These are phyloP conservation scores for Filosporella fistucella DNA, from an alignment of 495 filamentous ascomycete genomes.

Conservation along the genomic window DNA sequence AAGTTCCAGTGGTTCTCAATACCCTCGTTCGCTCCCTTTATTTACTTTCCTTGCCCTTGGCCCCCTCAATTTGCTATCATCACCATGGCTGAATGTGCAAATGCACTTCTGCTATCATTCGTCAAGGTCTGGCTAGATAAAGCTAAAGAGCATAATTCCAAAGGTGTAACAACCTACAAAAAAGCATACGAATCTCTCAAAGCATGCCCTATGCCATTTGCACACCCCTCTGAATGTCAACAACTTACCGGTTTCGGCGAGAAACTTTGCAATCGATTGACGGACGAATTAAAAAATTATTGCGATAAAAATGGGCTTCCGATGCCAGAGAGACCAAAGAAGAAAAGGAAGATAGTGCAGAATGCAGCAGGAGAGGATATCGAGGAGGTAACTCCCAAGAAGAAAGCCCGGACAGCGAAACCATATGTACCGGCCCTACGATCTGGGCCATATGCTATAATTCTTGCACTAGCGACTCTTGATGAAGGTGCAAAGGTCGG, in stretches of 20 bases:
- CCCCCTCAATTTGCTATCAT: background rate
- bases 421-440: slow-evolving; percentile 68
- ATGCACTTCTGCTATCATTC: slow-evolving; percentile 71
- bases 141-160: slow-evolving; percentile 66
- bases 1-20: too few species aligned
- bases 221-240: slow-evolving; percentile 70
- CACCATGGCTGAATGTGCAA: slow-evolving; percentile 44
- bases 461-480: slow-evolving; percentile 60
- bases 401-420: slow-evolving; percentile 60
- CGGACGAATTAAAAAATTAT: slow-evolving; percentile 60
- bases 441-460: slow-evolving; percentile 70
- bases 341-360: slow-evolving; percentile 24
- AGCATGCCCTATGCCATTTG: slow-evolving; percentile 67
- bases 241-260: slow-evolving; percentile 69
- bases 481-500: slow-evolving; percentile 49
- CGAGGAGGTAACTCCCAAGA: slow-evolving; percentile 39
- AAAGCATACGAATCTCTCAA: slow-evolving; percentile 80
- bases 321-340: slow-evolving; percentile 56
- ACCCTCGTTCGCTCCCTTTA: background rate
- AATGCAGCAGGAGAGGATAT: slow-evolving; percentile 25
- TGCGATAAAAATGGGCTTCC: slow-evolving; percentile 67
- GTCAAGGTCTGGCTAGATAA: slow-evolving; percentile 78
- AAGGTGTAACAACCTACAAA: slow-evolving; percentile 68
- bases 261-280: slow-evolving; percentile 65
- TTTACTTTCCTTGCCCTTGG: background rate